Evolutionary conservation across 192 early-diverging fungal species (phyloP).

Genomic region (Coemansia sp.): DNA sequence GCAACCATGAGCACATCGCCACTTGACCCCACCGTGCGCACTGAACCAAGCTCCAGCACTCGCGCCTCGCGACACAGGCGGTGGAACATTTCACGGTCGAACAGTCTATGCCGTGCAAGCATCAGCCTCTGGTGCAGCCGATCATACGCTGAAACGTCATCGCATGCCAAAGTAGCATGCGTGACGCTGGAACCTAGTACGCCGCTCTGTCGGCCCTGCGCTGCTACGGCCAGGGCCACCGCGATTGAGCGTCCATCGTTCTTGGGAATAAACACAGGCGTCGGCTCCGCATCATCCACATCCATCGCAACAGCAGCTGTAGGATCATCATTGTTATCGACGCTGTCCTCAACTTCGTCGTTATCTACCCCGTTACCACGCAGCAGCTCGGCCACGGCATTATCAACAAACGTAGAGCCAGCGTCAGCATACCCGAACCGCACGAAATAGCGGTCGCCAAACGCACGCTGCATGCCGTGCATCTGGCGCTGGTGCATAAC

Average conservation of each 20-base stretch:
- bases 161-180: too few species aligned
- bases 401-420: constrained; percentile 24
- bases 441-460: constrained; percentile 38
- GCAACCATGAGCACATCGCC: constrained; percentile 29
- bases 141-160: constrained; percentile 19
- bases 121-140: constrained; percentile 25
- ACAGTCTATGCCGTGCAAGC: constrained; percentile 13
- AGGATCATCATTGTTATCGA: not conserved
- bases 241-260: constrained; percentile 12
- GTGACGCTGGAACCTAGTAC: not conserved
- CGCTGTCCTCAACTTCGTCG: too few species aligned
- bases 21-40: constrained; percentile 13
- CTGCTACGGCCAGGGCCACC: constrained; percentile 7
- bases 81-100: constrained; percentile 47
- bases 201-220: not conserved
- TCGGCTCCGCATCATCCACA: not conserved
- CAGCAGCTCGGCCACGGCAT: constrained; percentile 40
- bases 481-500: constrained; percentile 35
- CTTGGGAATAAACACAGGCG: constrained; percentile 20
- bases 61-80: constrained; percentile 46
- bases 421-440: constrained; percentile 30
- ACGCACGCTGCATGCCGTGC: not conserved
- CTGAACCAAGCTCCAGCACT: constrained; percentile 38
- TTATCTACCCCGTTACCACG: too few species aligned
- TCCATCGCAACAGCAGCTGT: not conserved